A percentile compares a stretch with the other conserved stretches of the same genome.
Conservation (phyloP, 139 green algal species). For the Closterium sp. region DNA sequence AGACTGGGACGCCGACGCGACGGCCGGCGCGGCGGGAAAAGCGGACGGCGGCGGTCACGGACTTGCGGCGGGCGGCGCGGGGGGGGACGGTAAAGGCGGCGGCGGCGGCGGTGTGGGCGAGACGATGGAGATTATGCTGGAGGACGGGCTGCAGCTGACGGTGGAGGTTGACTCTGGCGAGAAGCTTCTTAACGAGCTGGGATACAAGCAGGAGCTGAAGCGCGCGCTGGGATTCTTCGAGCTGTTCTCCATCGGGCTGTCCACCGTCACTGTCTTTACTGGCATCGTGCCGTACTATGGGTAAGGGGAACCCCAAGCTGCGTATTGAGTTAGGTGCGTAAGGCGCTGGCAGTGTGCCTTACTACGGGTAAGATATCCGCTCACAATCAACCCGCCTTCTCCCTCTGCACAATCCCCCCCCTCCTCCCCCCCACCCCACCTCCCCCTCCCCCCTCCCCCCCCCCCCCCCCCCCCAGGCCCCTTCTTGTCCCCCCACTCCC, state of each 20-base stretch:
- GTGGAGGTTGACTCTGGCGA: too few relatives aligned
- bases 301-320: background rate
- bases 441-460: background rate
- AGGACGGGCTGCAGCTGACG: background rate
- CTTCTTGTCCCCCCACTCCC: background rate
- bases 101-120: background rate
- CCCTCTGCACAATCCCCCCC: too few relatives aligned
- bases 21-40: background rate
- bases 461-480: too few relatives aligned
- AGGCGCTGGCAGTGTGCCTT: too few relatives aligned
- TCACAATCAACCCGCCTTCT: too few relatives aligned
- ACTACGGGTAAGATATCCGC: background rate
- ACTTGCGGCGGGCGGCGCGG: too few relatives aligned
- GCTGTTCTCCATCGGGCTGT: too few relatives aligned
- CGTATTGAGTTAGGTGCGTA: too few relatives aligned
- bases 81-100: background rate
- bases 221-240: too few relatives aligned
- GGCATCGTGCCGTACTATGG: too few relatives aligned
- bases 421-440: background rate
- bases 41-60: too few relatives aligned
- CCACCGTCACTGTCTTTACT: too few relatives aligned
- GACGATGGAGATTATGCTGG: background rate
- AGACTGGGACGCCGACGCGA: background rate
- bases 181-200: conserved; percentile 28
- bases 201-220: conserved; percentile 33